Conservation (phyloP, 2,329 filamentous ascomycete species). For the Harringtonia lauricola region DNA sequence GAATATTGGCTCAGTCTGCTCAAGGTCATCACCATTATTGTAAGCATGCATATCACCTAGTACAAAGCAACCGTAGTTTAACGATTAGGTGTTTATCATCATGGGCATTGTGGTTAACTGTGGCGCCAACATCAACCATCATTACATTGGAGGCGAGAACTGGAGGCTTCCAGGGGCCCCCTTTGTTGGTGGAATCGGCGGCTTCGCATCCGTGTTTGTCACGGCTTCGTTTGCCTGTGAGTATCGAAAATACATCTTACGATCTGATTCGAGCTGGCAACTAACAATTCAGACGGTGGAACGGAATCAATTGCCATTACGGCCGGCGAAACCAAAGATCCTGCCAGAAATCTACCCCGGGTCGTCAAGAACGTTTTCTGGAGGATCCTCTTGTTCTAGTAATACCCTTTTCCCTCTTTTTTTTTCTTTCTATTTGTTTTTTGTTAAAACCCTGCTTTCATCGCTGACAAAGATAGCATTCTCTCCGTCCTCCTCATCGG, state of each 20-base stretch:
- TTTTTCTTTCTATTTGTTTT: not conserved
- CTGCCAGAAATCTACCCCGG: conserved; percentile 46
- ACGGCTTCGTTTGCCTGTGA: conserved; percentile 50
- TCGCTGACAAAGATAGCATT: conserved; percentile 16
- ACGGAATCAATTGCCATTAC: conserved; percentile 68
- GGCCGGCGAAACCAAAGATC: conserved; percentile 56
- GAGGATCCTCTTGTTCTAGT: conserved; percentile 46
- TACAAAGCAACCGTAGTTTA: no score
- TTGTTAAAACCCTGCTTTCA: not conserved
- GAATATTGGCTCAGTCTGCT: conserved; percentile 72
- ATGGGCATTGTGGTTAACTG: conserved; percentile 49
- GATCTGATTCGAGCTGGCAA: conserved; percentile 12
- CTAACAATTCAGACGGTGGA: conserved; percentile 31
- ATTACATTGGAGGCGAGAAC: conserved; percentile 47
- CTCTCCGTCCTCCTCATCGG: conserved; percentile 42
- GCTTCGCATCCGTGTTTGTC: conserved; percentile 54
- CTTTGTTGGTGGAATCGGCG: conserved; percentile 53
- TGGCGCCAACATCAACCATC: conserved; percentile 40
- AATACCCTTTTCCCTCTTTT: not conserved
- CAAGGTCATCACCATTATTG: conserved; percentile 62
- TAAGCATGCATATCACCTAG: no score
- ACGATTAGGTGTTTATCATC: conserved; percentile 52
- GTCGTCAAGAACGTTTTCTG: conserved; percentile 57
- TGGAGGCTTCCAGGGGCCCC: conserved; percentile 50
- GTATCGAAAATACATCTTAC: conserved; percentile 12